Percentiles rank a stretch among this genome's conserved stretches.
These are phyloP conservation scores for Bonia amplexicaulis DNA, from an alignment of 176 grass and related monocot genomes.

Conservation along the genomic window DNA sequence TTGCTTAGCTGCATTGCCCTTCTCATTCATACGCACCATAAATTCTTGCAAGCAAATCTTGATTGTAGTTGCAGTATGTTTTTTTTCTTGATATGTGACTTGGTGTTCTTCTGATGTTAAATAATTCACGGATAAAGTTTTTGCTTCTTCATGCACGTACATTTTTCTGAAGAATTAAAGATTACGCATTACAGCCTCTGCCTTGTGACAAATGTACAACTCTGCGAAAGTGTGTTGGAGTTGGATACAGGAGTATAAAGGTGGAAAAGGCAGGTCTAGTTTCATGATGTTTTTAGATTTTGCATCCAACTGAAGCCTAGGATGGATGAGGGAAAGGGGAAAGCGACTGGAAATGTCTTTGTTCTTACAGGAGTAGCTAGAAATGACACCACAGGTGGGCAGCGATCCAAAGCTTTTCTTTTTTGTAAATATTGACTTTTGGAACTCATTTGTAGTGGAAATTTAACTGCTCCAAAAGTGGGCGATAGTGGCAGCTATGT, in stretches of 20 bases:
- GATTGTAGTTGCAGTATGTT: constrained; percentile 26
- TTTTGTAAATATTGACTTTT: not conserved
- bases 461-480: constrained; percentile 4
- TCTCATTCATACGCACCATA: constrained; percentile 43
- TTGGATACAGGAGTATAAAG: not conserved
- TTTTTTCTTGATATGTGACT: not conserved
- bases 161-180: not conserved
- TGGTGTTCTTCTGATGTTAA: constrained; percentile 6
- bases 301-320: constrained; percentile 7
- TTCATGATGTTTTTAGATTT: not conserved
- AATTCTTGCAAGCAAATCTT: constrained; percentile 38
- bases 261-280: not conserved
- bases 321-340: not conserved
- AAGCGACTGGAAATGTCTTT: not conserved
- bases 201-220: not conserved
- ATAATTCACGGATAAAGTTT: not conserved
- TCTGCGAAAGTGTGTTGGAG: not conserved
- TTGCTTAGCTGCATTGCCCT: constrained; percentile 45
- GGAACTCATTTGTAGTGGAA: not conserved
- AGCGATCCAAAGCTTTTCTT: not conserved
- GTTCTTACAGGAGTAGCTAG: not conserved
- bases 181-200: not conserved
- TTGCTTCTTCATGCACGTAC: not conserved
- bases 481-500: not conserved
- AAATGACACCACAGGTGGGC: constrained; percentile 5